Evolutionary conservation across 805 yeast species (phyloP), one percentile per base, ranked within the genome.

Genomic region (Ogataea paraovalis): DNA sequence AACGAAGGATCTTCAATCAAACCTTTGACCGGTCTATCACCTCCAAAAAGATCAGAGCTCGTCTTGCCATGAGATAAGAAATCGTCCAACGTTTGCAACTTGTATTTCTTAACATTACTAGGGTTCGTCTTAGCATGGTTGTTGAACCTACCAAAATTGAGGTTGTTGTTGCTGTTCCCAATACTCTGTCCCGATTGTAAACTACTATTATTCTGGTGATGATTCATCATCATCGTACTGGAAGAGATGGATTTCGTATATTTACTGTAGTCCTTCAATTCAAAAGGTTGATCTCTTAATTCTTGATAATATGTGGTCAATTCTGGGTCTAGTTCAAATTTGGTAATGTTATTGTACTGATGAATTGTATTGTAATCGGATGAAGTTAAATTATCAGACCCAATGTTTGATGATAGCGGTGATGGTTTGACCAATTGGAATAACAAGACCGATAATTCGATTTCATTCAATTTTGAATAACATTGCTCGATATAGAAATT

Each of bases 71-170:
- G 45, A 19, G 38, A 56, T 38, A 91, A 82, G 62, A 91, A 91
- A 51, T 91, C 98, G 59, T 91, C 97, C 48, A 91, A 68, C 48
- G 91, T 85, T 62, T 88, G 96, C 34, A 86, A 65, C 49, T 79
- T 76, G 57, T 80, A 83, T 45, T 70, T 73, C 52, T 65, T 69
- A 27, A 57, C 55, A 18, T 57, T 52, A 14, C 18, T 16, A 12
- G 30, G 32, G 25, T 12, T 13, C n/a, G 7, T 16, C 23, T 23
- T 23, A 19, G 8, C 34, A 23, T 18, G 16, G 10, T 22, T 21
- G n/a, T 20, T 14, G 14, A 21, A 10, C 9, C 43, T 22, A n/a
- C 12, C 3, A 14, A 12, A 16, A 12, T 23, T 38, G 16, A n/a
- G 8, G 22, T 12, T 37, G 20, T 3, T 30, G 22, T 18, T 16